phyloP scores from a whole-genome alignment of 140 eudicot genomes.

The Ambrosia hybrid region DNA sequence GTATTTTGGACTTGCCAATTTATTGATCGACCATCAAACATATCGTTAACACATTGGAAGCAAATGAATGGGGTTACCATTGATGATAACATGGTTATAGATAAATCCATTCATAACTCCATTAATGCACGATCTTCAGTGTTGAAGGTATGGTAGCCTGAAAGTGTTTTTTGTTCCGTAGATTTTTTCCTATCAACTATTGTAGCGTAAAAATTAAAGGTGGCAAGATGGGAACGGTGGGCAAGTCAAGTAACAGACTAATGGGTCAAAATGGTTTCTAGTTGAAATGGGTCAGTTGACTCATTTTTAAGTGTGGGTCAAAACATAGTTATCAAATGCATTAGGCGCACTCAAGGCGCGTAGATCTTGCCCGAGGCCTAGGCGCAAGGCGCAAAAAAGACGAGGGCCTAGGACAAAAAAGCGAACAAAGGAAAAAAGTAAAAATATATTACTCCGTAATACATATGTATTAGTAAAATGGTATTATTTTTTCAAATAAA shows the following conservation, averaged over 20 bases:
- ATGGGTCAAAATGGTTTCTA: constrained; percentile 5
- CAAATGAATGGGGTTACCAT: no score
- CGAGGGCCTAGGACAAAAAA: no score
- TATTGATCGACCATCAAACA: constrained; percentile 87
- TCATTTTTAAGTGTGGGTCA: constrained; percentile 2
- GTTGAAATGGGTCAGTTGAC: neutral
- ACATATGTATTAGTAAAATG: no score
- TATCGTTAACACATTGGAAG: constrained; percentile 84
- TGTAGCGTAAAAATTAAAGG: neutral
- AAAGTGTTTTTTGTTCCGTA: neutral
- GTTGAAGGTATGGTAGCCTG: constrained; percentile 57
- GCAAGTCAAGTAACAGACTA: no score
- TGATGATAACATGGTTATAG: no score
- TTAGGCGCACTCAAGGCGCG: no score
- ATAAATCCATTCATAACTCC: constrained; percentile 66
- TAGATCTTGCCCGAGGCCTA: no score
- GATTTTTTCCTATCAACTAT: neutral
- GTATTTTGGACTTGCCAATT: constrained; percentile 96
- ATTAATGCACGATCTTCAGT: constrained; percentile 84
- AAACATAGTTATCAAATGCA: no score
- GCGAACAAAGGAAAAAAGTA: no score
- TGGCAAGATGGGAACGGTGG: neutral
- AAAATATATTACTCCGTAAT: no score
- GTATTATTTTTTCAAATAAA: no score
- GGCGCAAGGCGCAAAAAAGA: no score